Evolutionary conservation across 768 basidiomycete genomes (phyloP).

Genomic region (Collybiopsis confluens): DNA sequence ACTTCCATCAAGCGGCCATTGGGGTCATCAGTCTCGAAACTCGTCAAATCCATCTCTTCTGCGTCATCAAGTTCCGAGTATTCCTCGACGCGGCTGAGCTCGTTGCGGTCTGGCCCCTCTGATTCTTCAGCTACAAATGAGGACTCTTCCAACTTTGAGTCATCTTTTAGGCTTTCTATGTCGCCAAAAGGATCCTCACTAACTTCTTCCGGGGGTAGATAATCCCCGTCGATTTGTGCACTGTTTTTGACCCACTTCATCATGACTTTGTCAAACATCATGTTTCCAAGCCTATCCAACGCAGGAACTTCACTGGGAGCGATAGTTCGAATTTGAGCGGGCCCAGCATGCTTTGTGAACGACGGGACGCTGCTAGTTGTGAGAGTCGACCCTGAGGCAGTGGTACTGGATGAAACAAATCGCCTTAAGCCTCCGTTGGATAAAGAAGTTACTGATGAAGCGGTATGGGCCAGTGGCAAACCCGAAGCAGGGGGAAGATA

Average conservation of each 20-base stretch:
- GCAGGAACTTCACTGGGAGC: constrained; percentile 73
- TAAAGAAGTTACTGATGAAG: constrained; percentile 39
- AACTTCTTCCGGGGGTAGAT: constrained; percentile 35
- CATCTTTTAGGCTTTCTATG: constrained; percentile 80
- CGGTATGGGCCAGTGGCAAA: constrained; percentile 31
- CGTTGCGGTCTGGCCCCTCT: constrained; percentile 13
- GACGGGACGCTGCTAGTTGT: constrained; percentile 73
- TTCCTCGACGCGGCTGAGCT: constrained; percentile 49
- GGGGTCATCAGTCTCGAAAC: constrained; percentile 68
- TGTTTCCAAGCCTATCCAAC: constrained; percentile 76
- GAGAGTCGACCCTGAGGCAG: constrained; percentile 67
- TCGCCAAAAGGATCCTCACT: constrained; percentile 92
- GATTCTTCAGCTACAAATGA: constrained; percentile 13
- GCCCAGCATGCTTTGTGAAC: constrained; percentile 80
- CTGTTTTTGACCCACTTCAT: constrained; percentile 83
- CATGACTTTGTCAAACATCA: constrained; percentile 79
- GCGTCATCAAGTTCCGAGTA: constrained; percentile 51
- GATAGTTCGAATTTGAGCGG: constrained; percentile 76
- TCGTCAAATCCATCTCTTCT: constrained; percentile 64
- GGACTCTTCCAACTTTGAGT: constrained; percentile 30
- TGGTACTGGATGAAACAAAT: constrained; percentile 86
- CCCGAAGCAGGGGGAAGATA: constrained; percentile 36
- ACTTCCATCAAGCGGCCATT: constrained; percentile 39
- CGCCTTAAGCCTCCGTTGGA: constrained; percentile 77
- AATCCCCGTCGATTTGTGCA: constrained; percentile 25